phyloP scores from a whole-genome alignment of 1,284 basidiomycete species.

The Entoloma clypeatum region DNA sequence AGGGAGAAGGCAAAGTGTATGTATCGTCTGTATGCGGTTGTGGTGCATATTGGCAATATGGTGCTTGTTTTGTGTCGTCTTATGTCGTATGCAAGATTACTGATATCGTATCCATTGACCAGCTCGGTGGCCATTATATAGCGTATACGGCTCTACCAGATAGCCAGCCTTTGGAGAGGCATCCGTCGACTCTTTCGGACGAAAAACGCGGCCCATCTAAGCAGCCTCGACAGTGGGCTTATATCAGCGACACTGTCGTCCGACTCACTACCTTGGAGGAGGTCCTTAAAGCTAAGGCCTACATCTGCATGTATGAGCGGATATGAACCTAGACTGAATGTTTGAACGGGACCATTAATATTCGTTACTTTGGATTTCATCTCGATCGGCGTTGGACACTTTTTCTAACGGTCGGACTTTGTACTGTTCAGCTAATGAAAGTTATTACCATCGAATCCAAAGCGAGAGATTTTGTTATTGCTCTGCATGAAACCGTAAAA shows the following conservation, averaged over 20 bases:
- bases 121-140: conserved; percentile 84
- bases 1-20: conserved; percentile 50
- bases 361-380: too few species aligned
- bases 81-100: conserved; percentile 5
- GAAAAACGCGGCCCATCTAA: too few species aligned
- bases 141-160: conserved; percentile 69
- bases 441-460: background rate
- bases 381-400: too few species aligned
- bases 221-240: conserved; percentile 76
- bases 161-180: conserved; percentile 10
- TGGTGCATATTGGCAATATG: conserved; percentile 91
- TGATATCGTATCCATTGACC: conserved; percentile 14
- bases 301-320: conserved; percentile 87
- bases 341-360: too few species aligned
- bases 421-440: too few species aligned
- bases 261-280: conserved; percentile 79
- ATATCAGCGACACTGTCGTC: conserved; percentile 83
- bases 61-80: conserved; percentile 32
- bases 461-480: conserved; percentile 1
- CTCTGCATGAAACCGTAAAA: background rate
- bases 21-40: conserved; percentile 78
- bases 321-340: conserved; percentile 26
- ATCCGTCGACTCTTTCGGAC: conserved; percentile 9
- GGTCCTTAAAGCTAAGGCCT: conserved; percentile 86
- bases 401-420: too few species aligned